Conservation (phyloP, 371 early-diverging fungal species). For the Amoeboaphelidium protococcarum region DNA sequence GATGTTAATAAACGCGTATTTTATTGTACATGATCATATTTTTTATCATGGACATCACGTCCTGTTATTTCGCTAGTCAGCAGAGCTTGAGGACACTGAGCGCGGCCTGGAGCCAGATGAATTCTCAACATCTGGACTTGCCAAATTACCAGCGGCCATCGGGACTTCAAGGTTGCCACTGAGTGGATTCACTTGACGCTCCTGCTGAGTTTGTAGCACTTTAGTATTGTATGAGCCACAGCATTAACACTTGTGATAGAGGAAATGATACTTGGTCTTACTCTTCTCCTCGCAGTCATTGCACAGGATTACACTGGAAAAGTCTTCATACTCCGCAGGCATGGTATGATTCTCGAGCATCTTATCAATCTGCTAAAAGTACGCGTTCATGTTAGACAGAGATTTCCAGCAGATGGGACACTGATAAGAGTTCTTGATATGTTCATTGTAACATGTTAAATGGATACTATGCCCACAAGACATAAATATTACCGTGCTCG, state of each 20-base stretch:
- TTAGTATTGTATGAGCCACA: constrained; percentile 83
- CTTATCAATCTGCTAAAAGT: constrained; percentile 56
- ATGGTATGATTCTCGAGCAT: constrained; percentile 54
- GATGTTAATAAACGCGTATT: too few relatives aligned
- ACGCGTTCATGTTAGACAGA: constrained; percentile 50
- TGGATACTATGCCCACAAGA: constrained; percentile 91
- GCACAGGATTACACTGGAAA: constrained; percentile 34
- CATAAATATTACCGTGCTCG: constrained; percentile 60
- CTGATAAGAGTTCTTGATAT: constrained; percentile 63
- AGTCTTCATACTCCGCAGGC: constrained; percentile 61
- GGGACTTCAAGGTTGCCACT: too few relatives aligned
- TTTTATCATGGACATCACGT: too few relatives aligned
- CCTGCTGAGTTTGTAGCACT: constrained; percentile 26
- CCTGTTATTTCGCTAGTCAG: too few relatives aligned
- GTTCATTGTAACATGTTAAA: constrained; percentile 47
- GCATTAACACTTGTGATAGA: constrained; percentile 72
- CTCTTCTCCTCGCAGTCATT: constrained; percentile 79
- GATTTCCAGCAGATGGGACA: constrained; percentile 92
- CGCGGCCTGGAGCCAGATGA: too few relatives aligned
- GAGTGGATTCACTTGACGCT: too few relatives aligned
- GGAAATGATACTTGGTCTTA: constrained; percentile 57
- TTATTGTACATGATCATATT: too few relatives aligned
- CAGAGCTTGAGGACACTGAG: too few relatives aligned
- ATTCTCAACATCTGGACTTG: too few relatives aligned
- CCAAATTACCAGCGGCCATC: too few relatives aligned